A percentile compares a stretch with the other conserved stretches of the same genome.
Evolutionary conservation across 768 basidiomycete species (phyloP).

Genomic region (Hortiboletus campestris): DNA sequence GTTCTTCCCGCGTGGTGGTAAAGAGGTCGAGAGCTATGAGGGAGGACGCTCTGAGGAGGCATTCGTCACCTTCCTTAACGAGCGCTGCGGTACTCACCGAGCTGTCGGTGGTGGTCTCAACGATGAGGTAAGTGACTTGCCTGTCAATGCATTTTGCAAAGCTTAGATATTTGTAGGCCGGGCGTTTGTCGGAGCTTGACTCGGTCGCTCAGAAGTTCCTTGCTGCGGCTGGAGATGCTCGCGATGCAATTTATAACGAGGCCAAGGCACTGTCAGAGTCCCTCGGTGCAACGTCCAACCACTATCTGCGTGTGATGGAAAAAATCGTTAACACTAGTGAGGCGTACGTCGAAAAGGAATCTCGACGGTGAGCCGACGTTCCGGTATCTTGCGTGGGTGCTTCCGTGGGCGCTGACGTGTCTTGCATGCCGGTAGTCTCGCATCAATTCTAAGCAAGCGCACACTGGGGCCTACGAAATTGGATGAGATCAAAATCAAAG

Average conservation of each 20-base stretch:
- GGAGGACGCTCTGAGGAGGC: conserved; percentile 70
- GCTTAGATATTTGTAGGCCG: conserved; percentile 54
- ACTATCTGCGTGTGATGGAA: conserved; percentile 91
- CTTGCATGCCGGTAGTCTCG: conserved; percentile 46
- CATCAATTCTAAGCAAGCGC: conserved; percentile 74
- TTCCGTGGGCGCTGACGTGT: conserved; percentile 5
- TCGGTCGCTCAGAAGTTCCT: conserved; percentile 74
- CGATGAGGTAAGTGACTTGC: conserved; percentile 47
- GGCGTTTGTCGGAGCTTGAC: conserved; percentile 78
- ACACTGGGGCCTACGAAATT: conserved; percentile 74
- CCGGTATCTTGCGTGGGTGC: not conserved
- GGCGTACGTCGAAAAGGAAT: conserved; percentile 83
- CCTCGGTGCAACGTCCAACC: conserved; percentile 54
- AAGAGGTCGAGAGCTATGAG: conserved; percentile 64
- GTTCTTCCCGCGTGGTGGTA: conserved; percentile 80
- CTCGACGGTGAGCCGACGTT: conserved; percentile 59
- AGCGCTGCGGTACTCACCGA: conserved; percentile 84
- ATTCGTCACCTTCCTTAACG: conserved; percentile 77
- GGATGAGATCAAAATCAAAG: conserved; percentile 92
- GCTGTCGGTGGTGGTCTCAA: conserved; percentile 79
- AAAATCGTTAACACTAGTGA: conserved; percentile 71
- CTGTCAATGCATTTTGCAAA: not conserved
- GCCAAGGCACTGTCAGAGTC: conserved; percentile 51
- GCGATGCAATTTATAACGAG: conserved; percentile 63
- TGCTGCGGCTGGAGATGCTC: conserved; percentile 51